phyloP scores from a whole-genome alignment of 1,139 yeast species.

The Zygosaccharomyces pseudobailii region DNA sequence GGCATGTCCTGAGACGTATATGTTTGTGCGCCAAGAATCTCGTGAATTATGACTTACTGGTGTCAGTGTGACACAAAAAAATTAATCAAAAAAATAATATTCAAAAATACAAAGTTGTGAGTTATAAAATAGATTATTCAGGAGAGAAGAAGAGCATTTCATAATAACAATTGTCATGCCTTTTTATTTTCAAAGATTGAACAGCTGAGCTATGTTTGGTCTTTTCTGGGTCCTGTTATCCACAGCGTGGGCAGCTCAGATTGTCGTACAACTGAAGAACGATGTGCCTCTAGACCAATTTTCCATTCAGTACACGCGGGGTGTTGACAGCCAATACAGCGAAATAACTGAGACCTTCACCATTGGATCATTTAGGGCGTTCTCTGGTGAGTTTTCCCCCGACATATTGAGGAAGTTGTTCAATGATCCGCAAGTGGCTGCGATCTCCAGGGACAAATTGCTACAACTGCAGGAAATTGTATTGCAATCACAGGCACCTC shows the following conservation, averaged over 20 bases:
- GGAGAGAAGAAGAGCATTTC: too few species aligned
- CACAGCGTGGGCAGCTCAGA: conserved; percentile 4
- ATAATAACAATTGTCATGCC: too few species aligned
- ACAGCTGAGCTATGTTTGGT: not conserved
- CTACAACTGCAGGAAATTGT: conserved; percentile 26
- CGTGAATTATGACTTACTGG: not conserved
- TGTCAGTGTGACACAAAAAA: conserved; percentile 4
- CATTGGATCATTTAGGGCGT: conserved; percentile 28
- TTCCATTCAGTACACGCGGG: not conserved
- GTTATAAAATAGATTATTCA: not conserved
- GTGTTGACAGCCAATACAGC: not conserved
- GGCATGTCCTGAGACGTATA: too few species aligned
- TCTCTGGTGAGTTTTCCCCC: conserved; percentile 27
- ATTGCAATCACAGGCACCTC: conserved; percentile 42
- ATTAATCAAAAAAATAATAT: not conserved
- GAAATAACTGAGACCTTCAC: conserved; percentile 15
- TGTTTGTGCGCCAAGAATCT: too few species aligned
- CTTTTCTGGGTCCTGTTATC: not conserved
- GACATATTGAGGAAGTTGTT: conserved; percentile 19
- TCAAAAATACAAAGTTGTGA: not conserved
- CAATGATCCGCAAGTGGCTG: conserved; percentile 24
- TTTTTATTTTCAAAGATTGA: too few species aligned
- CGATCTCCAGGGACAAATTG: conserved; percentile 31
- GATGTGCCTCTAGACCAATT: not conserved
- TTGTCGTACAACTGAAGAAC: conserved; percentile 12